These are phyloP conservation scores for Clarireedia paspali DNA, from an alignment of 2,329 filamentous ascomycete species.

Conservation along the genomic window DNA sequence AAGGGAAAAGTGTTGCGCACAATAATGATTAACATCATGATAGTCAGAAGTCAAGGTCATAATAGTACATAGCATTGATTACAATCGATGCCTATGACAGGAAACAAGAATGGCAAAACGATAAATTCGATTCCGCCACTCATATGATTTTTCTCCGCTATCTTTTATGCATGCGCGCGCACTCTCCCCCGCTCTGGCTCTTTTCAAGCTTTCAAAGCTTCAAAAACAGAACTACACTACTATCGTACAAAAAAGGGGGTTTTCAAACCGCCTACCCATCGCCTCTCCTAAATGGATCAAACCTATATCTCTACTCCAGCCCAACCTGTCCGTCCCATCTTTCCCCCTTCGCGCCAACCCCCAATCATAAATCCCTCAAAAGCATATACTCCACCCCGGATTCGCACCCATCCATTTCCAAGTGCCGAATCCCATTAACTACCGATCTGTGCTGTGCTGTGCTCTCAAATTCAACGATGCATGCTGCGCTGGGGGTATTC, in stretches of 20 bases:
- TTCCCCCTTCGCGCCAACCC: background rate
- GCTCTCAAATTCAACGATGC: slow-evolving; percentile 7
- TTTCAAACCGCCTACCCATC: no score
- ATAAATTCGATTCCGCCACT: background rate
- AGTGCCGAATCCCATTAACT: slow-evolving; percentile 7
- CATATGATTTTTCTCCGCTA: background rate
- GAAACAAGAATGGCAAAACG: background rate
- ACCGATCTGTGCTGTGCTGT: slow-evolving; percentile 6
- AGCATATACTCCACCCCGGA: background rate
- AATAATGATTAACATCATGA: background rate
- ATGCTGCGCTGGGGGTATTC: slow-evolving; percentile 11
- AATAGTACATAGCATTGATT: background rate
- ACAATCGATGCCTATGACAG: background rate
- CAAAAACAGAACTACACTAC: background rate
- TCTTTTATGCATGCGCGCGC: background rate
- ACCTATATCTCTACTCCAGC: background rate
- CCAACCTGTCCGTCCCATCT: background rate
- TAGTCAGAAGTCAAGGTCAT: background rate
- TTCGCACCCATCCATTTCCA: slow-evolving; percentile 5
- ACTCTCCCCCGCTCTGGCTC: background rate
- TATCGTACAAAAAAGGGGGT: slow-evolving; percentile 4
- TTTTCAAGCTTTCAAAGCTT: background rate
- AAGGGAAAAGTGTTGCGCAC: slow-evolving; percentile 6
- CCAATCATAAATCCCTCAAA: slow-evolving; percentile 5
- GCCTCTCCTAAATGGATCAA: no score